Conservation (phyloP, 2,329 filamentous ascomycete genomes). For the Colletotrichum limetticola region DNA sequence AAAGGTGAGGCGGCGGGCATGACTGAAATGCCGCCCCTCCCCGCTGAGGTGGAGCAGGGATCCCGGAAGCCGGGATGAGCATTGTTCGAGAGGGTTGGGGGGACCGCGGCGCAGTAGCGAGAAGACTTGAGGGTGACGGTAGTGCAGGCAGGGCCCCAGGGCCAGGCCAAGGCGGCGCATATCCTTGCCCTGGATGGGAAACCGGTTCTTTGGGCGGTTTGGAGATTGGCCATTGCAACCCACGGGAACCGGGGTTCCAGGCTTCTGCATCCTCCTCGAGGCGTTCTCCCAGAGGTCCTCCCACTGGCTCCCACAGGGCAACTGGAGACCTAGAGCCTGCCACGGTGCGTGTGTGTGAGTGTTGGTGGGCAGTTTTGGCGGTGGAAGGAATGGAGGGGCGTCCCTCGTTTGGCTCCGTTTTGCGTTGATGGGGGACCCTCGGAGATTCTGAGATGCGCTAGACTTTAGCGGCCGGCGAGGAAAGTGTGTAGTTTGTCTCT, state of each 20-base stretch:
- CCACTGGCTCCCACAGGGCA: background rate
- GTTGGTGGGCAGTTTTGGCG: background rate
- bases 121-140: background rate
- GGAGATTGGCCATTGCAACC: slow-evolving; percentile 24
- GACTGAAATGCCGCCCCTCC: slow-evolving; percentile 35
- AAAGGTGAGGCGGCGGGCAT: slow-evolving; percentile 30
- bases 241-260: background rate
- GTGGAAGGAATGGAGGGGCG: background rate
- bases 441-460: slow-evolving; percentile 30
- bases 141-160: slow-evolving; percentile 16
- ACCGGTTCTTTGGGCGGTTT: slow-evolving; percentile 32
- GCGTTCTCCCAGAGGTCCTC: background rate
- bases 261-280: background rate
- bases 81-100: slow-evolving; percentile 23
- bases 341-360: background rate
- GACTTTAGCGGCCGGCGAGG: slow-evolving; percentile 19
- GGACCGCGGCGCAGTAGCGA: background rate
- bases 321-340: background rate
- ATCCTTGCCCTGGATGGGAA: slow-evolving; percentile 30
- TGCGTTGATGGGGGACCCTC: slow-evolving; percentile 23
- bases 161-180: slow-evolving; percentile 22
- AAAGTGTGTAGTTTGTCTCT: slow-evolving; percentile 27
- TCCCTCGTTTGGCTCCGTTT: slow-evolving; percentile 23
- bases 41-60: slow-evolving; percentile 29
- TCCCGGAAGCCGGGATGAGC: slow-evolving; percentile 23